Base-by-base conservation (phyloP, 495 filamentous ascomycete genomes). In the Annulohypoxylon maeteangense region DNA sequence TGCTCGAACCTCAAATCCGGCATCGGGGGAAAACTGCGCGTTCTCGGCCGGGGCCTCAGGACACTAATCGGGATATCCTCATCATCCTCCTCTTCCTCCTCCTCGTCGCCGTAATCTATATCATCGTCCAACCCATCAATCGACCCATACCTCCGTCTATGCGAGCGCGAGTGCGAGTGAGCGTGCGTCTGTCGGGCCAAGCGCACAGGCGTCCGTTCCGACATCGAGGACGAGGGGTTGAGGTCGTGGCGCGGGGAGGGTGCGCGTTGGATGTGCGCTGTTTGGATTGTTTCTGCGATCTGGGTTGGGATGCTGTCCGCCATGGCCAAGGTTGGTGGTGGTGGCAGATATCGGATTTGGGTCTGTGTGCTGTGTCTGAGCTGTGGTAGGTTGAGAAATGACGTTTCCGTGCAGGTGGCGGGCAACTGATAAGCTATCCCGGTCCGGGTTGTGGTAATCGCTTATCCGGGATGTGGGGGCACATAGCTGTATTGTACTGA, bases 1-100 rank as follows among this genome's bases (percentile, higher is more conserved):
- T 99, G 95, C 83, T 99, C 95, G 79, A 98, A 98, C 55, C 95
- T 86, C 70, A 99, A 81, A 80, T 99, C 95, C 1, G 95, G 95
- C 74, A 99, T 81, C 0, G 96, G 95, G 56, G 92, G 93, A 63
- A 97, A 87, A 36, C 86, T 60, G 78, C 79, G 61, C 75, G 67
- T 64, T 6, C 68, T 58, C 12, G 75, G 81, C n/a, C 88, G 83
- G 2, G 88, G 85, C 55, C 80, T 82, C 58, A 92, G 74, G 44
- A 88, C 84, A 59, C 82, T 86, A 60, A 82, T 84, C n/a, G 87
- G 84, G 77, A 89, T 82, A 70, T 85, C 76, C 68, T 86, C 77
- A 69, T 85, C 78, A 57, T 87, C 76, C 4, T 78, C 78, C 1
- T 81, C 45, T 1, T 73, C 71, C 7, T 78, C 75, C 16, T 76